Evolutionary conservation across 2,329 filamentous ascomycete genomes (phyloP).

Genomic region (Pezicula neosporulosa): DNA sequence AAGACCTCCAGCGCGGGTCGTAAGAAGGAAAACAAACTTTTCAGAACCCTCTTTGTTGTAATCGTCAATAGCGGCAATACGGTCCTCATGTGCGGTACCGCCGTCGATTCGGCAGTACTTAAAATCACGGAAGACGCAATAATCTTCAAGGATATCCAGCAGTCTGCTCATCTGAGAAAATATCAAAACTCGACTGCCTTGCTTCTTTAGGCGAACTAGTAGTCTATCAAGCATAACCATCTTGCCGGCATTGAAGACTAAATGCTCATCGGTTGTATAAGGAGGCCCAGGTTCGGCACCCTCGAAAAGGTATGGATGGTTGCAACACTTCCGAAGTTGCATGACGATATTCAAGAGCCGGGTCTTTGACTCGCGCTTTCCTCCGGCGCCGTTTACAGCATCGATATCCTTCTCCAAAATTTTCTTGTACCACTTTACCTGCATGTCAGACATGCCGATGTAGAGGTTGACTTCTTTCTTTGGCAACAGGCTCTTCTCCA

Average conservation of each 20-base stretch:
- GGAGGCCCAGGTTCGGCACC: constrained; percentile 95
- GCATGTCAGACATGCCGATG: constrained; percentile 98
- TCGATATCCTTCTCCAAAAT: constrained; percentile 99
- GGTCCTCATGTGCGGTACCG: constrained; percentile 93
- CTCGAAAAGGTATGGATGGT: constrained; percentile 97
- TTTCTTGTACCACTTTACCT: constrained; percentile 98
- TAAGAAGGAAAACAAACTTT: constrained; percentile 94
- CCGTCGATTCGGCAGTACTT: constrained; percentile 98
- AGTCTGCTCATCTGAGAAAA: constrained; percentile 99
- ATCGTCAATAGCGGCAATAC: constrained; percentile 95
- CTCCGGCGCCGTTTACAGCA: constrained; percentile 92
- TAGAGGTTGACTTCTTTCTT: constrained; percentile 98
- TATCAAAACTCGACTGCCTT: constrained; percentile 94
- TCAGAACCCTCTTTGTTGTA: constrained; percentile 97
- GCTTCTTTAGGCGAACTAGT: constrained; percentile 73
- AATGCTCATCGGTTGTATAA: constrained; percentile 96
- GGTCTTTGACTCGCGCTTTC: constrained; percentile 97
- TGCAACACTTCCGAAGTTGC: constrained; percentile 98
- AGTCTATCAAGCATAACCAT: constrained; percentile 97
- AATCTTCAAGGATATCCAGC: constrained; percentile 95
- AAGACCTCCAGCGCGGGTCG: constrained; percentile 89
- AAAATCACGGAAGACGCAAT: constrained; percentile 92
- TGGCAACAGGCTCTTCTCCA: constrained; percentile 93
- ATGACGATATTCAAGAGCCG: constrained; percentile 97
- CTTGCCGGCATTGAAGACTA: constrained; percentile 90